These are phyloP conservation scores for Nemania sp. DNA, from an alignment of 2,329 filamentous ascomycete genomes.

Conservation along the genomic window DNA sequence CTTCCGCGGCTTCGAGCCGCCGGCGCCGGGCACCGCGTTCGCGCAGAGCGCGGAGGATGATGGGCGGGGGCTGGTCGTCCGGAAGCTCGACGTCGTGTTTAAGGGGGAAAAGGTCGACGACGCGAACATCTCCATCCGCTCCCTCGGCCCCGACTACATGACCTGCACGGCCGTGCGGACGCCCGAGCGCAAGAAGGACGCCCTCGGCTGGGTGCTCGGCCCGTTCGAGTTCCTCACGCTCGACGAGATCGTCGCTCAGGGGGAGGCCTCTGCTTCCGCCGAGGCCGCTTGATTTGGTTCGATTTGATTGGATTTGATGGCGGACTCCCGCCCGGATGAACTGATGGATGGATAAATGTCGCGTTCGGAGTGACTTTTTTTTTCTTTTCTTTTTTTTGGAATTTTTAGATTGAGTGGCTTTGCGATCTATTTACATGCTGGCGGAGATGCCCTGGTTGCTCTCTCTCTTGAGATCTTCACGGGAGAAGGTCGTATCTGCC, in stretches of 20 bases:
- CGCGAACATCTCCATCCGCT: slow-evolving; percentile 49
- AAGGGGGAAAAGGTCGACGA: slow-evolving; percentile 46
- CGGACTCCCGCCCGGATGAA: background rate
- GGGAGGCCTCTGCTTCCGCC: slow-evolving; percentile 42
- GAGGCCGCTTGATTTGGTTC: too few species aligned
- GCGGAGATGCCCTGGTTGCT: too few species aligned
- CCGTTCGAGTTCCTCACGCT: slow-evolving; percentile 50
- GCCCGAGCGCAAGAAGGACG: slow-evolving; percentile 44
- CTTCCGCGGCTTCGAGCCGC: slow-evolving; percentile 66
- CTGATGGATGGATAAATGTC: background rate
- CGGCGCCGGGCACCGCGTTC: slow-evolving; percentile 42
- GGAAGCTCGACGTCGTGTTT: slow-evolving; percentile 46
- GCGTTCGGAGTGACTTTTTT: background rate
- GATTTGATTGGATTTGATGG: too few species aligned
- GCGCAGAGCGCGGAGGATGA: slow-evolving; percentile 43
- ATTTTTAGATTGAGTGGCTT: too few species aligned
- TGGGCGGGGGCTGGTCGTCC: slow-evolving; percentile 41
- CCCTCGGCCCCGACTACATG: slow-evolving; percentile 58
- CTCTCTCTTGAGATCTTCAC: too few species aligned
- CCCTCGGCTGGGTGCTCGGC: slow-evolving; percentile 46
- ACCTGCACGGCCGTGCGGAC: slow-evolving; percentile 56
- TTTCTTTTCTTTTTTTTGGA: background rate
- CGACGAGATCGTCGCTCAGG: slow-evolving; percentile 52
- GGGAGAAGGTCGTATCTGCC: too few species aligned
- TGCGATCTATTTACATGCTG: too few species aligned